These are phyloP conservation scores for Candida sanyaensis DNA, from an alignment of 1,139 yeast species.

Conservation along the genomic window DNA sequence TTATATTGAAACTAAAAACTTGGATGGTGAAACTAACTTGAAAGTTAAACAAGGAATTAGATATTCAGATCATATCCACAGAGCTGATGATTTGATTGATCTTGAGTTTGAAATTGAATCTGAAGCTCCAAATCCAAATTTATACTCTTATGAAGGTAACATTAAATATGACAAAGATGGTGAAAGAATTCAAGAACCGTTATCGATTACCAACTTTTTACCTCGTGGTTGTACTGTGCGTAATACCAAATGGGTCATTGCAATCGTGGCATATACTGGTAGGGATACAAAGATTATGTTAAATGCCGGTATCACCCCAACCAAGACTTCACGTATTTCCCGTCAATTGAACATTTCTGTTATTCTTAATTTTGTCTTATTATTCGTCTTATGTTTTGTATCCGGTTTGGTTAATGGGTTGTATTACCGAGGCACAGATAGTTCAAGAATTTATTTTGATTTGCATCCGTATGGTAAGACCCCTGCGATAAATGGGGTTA, in stretches of 20 bases:
- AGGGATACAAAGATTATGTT: conserved; percentile 89
- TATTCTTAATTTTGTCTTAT: conserved; percentile 68
- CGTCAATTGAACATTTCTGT: conserved; percentile 83
- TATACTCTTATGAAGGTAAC: conserved; percentile 89
- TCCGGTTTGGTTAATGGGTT: conserved; percentile 85
- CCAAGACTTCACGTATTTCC: conserved; percentile 81
- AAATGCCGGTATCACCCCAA: conserved; percentile 91
- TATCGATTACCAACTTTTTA: conserved; percentile 75
- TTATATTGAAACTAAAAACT: conserved; percentile 89
- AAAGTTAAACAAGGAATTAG: conserved; percentile 76
- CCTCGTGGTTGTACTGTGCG: conserved; percentile 90
- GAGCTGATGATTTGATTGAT: conserved; percentile 70
- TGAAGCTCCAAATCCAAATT: conserved; percentile 84
- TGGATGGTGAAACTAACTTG: conserved; percentile 95
- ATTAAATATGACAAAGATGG: conserved; percentile 59
- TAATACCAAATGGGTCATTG: conserved; percentile 93
- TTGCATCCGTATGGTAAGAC: conserved; percentile 48
- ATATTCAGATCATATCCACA: conserved; percentile 60
- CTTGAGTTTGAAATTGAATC: conserved; percentile 84
- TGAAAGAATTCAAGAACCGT: conserved; percentile 65
- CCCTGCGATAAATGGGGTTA: conserved; percentile 76
- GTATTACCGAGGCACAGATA: conserved; percentile 52
- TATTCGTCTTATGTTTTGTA: conserved; percentile 78
- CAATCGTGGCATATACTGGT: conserved; percentile 88
- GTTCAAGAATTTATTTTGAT: conserved; percentile 73